phyloP scores from a whole-genome alignment of 2,329 filamentous ascomycete genomes.

The Beauveria varroae region DNA sequence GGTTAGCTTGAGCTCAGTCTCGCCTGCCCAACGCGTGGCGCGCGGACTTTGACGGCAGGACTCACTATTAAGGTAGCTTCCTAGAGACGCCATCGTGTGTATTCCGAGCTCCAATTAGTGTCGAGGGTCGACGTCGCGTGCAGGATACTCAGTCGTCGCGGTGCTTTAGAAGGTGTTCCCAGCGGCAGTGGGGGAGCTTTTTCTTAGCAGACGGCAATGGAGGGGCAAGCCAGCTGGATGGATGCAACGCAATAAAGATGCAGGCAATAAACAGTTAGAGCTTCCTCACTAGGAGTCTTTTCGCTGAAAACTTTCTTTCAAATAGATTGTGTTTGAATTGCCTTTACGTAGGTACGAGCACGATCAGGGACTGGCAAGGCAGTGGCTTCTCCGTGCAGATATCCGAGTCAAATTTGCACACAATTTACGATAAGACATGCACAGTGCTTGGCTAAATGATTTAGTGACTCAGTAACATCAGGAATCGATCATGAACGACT shows the following conservation, averaged over 20 bases:
- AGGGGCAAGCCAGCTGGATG: background rate
- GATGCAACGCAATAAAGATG: background rate
- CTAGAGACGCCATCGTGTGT: slow-evolving; percentile 34
- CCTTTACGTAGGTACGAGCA: background rate
- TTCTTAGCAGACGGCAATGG: slow-evolving; percentile 18
- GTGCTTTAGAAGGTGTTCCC: background rate
- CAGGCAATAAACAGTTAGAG: background rate
- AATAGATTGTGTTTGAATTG: background rate
- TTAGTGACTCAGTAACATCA: too few relatives aligned
- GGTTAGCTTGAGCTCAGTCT: background rate
- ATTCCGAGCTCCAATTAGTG: background rate
- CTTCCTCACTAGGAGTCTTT: too few relatives aligned
- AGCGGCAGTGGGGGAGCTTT: slow-evolving; percentile 13
- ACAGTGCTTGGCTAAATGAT: too few relatives aligned
- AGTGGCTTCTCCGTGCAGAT: background rate
- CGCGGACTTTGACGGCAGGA: background rate
- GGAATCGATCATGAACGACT: background rate
- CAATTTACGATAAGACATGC: too few relatives aligned
- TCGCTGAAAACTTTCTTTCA: too few relatives aligned
- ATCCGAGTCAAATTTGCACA: background rate
- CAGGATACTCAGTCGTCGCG: background rate
- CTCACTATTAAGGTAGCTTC: slow-evolving; percentile 38
- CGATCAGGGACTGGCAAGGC: background rate
- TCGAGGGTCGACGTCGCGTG: background rate
- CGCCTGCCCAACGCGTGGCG: background rate